phyloP scores from a whole-genome alignment of 1,139 yeast species.

The Yamadazyma conglobata region DNA sequence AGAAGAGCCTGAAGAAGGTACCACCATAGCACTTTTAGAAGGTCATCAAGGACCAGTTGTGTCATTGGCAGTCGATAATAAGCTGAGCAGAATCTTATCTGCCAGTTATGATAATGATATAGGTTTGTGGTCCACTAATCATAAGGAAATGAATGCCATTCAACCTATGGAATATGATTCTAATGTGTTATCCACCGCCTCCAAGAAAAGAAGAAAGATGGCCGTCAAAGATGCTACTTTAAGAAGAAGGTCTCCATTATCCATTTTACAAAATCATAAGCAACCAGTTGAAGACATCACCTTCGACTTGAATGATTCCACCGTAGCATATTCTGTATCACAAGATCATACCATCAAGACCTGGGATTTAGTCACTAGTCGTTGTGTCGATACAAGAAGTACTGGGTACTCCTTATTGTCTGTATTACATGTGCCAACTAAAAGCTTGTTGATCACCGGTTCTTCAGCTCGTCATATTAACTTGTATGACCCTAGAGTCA shows the following conservation, averaged over 20 bases:
- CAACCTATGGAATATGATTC: slow-evolving; percentile 55
- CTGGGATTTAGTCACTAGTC: slow-evolving; percentile 88
- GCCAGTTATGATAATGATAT: slow-evolving; percentile 82
- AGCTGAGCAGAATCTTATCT: slow-evolving; percentile 62
- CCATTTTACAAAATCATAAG: slow-evolving; percentile 73
- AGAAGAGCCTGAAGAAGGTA: slow-evolving; percentile 61
- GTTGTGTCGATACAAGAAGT: slow-evolving; percentile 81
- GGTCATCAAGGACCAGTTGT: slow-evolving; percentile 90
- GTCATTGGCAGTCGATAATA: slow-evolving; percentile 57
- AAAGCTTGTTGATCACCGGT: slow-evolving; percentile 80
- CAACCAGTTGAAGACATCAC: slow-evolving; percentile 85
- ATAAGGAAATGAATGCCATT: slow-evolving; percentile 77
- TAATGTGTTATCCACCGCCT: slow-evolving; percentile 63
- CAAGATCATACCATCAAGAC: slow-evolving; percentile 95
- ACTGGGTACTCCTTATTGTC: slow-evolving; percentile 87
- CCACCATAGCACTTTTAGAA: slow-evolving; percentile 76
- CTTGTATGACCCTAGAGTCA: slow-evolving; percentile 80
- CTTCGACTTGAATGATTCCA: slow-evolving; percentile 66
- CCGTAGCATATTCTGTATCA: slow-evolving; percentile 90
- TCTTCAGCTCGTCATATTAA: slow-evolving; percentile 95
- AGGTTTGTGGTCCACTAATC: slow-evolving; percentile 84
- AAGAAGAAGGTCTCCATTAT: slow-evolving; percentile 76
- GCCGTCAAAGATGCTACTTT: slow-evolving; percentile 75
- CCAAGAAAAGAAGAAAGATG: slow-evolving; percentile 84
- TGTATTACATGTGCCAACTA: slow-evolving; percentile 60